Evolutionary conservation across 2,329 filamentous ascomycete species (phyloP).

Genomic region (Neofusicoccum cordaticola): DNA sequence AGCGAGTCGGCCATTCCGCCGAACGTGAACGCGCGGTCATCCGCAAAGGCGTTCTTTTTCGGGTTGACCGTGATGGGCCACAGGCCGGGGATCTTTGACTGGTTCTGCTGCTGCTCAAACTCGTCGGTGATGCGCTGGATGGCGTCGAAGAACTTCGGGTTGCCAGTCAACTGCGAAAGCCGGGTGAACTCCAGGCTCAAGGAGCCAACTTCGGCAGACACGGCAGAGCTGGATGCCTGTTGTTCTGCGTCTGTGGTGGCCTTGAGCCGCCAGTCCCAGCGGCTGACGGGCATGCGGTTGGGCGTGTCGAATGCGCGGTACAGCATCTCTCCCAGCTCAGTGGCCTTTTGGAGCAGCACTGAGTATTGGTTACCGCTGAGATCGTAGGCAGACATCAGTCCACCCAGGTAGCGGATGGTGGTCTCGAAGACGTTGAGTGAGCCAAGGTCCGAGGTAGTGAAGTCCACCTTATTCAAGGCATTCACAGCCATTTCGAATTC

Average conservation of each 20-base stretch:
- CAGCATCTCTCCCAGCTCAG: conserved; percentile 43
- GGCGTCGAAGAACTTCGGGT: conserved; percentile 40
- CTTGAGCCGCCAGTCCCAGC: conserved; percentile 40
- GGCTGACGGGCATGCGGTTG: conserved; percentile 40
- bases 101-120: conserved; percentile 34
- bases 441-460: conserved; percentile 40
- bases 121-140: conserved; percentile 35
- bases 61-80: conserved; percentile 37
- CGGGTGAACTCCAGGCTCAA: conserved; percentile 40
- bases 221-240: conserved; percentile 28
- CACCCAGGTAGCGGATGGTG: conserved; percentile 40
- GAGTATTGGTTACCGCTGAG: conserved; percentile 34
- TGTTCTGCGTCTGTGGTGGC: conserved; percentile 23
- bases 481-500: conserved; percentile 57
- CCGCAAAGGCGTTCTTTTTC: conserved; percentile 28
- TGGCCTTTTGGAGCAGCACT: conserved; percentile 38
- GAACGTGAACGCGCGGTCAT: conserved; percentile 46
- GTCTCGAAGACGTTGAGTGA: conserved; percentile 41
- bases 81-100: conserved; percentile 35
- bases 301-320: conserved; percentile 45
- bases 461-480: conserved; percentile 55
- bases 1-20: conserved; percentile 56
- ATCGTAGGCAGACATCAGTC: conserved; percentile 38
- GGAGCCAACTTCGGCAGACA: conserved; percentile 38
- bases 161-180: conserved; percentile 36